Conservation (phyloP, 1,284 basidiomycete genomes). For the Peniophora sp. region DNA sequence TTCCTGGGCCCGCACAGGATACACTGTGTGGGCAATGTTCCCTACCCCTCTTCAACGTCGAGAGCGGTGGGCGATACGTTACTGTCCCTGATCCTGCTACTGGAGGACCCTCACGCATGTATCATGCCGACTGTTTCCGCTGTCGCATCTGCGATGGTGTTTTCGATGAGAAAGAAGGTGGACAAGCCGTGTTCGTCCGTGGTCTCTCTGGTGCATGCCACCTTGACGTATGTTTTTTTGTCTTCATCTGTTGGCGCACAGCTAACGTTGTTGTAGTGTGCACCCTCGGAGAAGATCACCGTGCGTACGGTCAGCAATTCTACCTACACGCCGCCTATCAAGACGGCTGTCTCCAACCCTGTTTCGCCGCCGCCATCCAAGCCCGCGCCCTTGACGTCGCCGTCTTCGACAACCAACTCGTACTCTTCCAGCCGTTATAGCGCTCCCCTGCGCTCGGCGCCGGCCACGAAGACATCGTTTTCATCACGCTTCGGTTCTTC, state of each 20-base stretch:
- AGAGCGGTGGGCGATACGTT: conserved; percentile 51
- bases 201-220: conserved; percentile 62
- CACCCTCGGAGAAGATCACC: conserved; percentile 42
- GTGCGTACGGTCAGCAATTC: conserved; percentile 22
- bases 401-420: conserved; percentile 11
- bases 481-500: conserved; percentile 59
- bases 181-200: conserved; percentile 61
- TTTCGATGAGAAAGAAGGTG: conserved; percentile 53
- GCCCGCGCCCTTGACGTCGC: conserved; percentile 18
- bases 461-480: conserved; percentile 30
- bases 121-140: conserved; percentile 67
- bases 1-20: conserved; percentile 16
- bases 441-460: conserved; percentile 31
- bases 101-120: conserved; percentile 41
- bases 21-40: conserved; percentile 47
- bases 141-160: conserved; percentile 56
- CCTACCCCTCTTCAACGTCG: conserved; percentile 46
- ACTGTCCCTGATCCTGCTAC: conserved; percentile 50
- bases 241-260: conserved; percentile 1
- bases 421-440: conserved; percentile 39
- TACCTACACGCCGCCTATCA: conserved; percentile 8
- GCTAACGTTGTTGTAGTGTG: conserved; percentile 39
- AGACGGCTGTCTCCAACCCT: conserved; percentile 4
- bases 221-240: conserved; percentile 42
- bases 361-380: conserved; percentile 10